A percentile compares a stretch with the other conserved stretches of the same genome.
phyloP scores from a whole-genome alignment of 306 rosid genomes.

The Sicyos baderoa region DNA sequence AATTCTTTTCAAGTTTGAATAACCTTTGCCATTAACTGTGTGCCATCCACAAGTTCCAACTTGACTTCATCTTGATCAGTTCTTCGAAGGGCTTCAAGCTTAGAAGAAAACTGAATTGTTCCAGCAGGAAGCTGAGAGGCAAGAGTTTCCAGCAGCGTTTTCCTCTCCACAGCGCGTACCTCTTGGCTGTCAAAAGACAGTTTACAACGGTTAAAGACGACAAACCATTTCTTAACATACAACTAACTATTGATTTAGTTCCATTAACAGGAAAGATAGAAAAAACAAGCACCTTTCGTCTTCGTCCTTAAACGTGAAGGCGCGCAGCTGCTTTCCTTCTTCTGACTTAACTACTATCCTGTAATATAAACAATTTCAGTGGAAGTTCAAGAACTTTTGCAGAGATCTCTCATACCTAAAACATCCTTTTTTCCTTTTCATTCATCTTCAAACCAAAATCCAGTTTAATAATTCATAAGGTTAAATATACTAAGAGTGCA shows the following conservation, averaged over 20 bases:
- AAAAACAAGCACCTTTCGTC: slow-evolving; percentile 42
- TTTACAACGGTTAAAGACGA: background rate
- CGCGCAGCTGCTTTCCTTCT: slow-evolving; percentile 64
- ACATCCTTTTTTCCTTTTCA: background rate
- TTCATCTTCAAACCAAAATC: background rate
- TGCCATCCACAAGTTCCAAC: slow-evolving; percentile 61
- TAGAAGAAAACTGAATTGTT: slow-evolving; percentile 56
- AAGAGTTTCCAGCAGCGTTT: slow-evolving; percentile 71
- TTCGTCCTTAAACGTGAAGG: slow-evolving; percentile 76
- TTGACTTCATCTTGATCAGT: slow-evolving; percentile 38
- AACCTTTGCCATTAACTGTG: slow-evolving; percentile 65
- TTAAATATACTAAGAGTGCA: background rate
- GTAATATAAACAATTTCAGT: slow-evolving; percentile 46
- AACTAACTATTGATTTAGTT: background rate
- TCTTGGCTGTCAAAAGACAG: slow-evolving; percentile 58
- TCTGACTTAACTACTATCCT: slow-evolving; percentile 76
- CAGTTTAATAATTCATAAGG: background rate
- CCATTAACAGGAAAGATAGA: background rate
- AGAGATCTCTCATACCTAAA: background rate
- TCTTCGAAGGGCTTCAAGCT: slow-evolving; percentile 45
- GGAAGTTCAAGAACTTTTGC: background rate
- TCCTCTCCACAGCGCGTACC: slow-evolving; percentile 82
- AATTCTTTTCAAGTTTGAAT: slow-evolving; percentile 4
- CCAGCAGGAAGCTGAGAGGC: slow-evolving; percentile 49
- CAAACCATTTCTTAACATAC: background rate